Percentiles rank a stretch among this genome's conserved stretches.
Evolutionary conservation across 768 basidiomycete species (phyloP).

Genomic region (Mycena leptocephala): DNA sequence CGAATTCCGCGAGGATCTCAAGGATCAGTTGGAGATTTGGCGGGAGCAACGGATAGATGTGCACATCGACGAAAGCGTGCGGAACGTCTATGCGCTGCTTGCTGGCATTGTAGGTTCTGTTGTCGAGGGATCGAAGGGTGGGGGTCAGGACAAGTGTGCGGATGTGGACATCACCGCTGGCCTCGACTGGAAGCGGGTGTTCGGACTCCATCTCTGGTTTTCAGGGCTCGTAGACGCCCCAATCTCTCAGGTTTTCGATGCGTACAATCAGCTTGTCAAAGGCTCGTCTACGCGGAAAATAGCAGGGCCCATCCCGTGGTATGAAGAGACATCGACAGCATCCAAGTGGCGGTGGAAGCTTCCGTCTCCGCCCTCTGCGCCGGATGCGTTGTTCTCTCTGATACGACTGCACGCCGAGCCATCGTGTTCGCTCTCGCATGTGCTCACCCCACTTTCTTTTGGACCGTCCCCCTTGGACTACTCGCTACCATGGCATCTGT

Average conservation of each 20-base stretch:
- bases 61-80: constrained; percentile 76
- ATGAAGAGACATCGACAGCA: constrained; percentile 53
- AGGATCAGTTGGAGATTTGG: constrained; percentile 88
- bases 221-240: constrained; percentile 80
- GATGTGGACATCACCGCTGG: constrained; percentile 79
- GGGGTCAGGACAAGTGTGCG: constrained; percentile 64
- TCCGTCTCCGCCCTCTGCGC: constrained; percentile 57
- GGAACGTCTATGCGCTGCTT: constrained; percentile 88
- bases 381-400: constrained; percentile 87
- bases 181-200: constrained; percentile 95
- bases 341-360: constrained; percentile 57
- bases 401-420: constrained; percentile 86
- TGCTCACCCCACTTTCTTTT: constrained; percentile 83
- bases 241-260: constrained; percentile 77
- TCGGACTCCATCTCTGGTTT: constrained; percentile 95
- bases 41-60: constrained; percentile 80
- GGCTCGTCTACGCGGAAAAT: constrained; percentile 55
- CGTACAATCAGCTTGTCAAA: constrained; percentile 67
- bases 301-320: constrained; percentile 75
- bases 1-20: constrained; percentile 81
- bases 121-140: constrained; percentile 68
- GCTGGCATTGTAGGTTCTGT: constrained; percentile 79
- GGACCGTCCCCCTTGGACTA: constrained; percentile 84
- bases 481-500: constrained; percentile 93
- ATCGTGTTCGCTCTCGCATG: constrained; percentile 76